Conservation (phyloP, 345 rosid genomes). For the Corchorus capsularis region DNA sequence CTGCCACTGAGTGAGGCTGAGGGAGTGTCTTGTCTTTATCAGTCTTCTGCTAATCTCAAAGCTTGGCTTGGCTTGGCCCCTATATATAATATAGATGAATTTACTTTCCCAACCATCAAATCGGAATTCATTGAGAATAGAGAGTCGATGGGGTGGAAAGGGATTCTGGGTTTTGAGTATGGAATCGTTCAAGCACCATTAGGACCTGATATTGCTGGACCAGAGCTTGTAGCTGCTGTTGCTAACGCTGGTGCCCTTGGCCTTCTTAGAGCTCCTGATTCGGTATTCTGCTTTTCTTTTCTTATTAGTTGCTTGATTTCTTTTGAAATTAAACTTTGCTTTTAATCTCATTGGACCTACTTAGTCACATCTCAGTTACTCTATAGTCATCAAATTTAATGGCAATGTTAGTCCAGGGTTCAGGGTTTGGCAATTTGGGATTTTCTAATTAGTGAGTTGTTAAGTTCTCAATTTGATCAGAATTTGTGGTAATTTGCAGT, state of each 20-base stretch:
- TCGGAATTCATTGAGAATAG: not conserved
- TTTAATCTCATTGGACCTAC: not conserved
- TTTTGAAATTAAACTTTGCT: not conserved
- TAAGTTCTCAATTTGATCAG: not conserved
- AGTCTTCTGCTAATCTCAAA: too few relatives aligned
- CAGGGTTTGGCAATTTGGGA: too few relatives aligned
- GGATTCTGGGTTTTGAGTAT: conserved; percentile 77
- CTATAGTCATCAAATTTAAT: not conserved
- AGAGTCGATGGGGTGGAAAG: conserved; percentile 65
- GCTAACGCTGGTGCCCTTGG: conserved; percentile 89
- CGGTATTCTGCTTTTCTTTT: too few relatives aligned
- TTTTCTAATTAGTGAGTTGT: too few relatives aligned
- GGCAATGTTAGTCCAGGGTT: not conserved
- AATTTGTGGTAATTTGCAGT: not conserved
- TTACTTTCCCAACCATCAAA: not conserved
- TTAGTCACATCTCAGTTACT: not conserved
- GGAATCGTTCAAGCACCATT: conserved; percentile 84
- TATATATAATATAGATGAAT: too few relatives aligned
- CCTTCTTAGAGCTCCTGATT: conserved; percentile 80
- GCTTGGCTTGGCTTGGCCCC: too few relatives aligned
- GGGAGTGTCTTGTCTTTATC: too few relatives aligned
- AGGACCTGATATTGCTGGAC: conserved; percentile 90
- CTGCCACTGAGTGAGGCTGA: too few relatives aligned
- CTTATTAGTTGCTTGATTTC: too few relatives aligned
- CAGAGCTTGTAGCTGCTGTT: conserved; percentile 92